Evolutionary conservation across 2,329 filamentous ascomycete genomes (phyloP).

Genomic region (Diaporthe vaccinii): DNA sequence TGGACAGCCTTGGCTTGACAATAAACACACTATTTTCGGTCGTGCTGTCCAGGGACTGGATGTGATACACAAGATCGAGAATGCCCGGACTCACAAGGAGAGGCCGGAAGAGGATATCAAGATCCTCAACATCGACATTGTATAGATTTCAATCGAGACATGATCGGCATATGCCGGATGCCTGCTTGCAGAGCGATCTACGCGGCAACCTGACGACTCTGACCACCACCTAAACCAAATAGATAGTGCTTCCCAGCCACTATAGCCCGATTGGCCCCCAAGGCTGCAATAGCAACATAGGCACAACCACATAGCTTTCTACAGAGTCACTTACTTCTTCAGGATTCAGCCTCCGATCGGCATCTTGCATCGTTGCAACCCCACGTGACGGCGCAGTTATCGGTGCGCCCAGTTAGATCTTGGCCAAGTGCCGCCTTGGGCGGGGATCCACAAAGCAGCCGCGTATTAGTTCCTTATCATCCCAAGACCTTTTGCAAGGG

Average conservation of each 20-base stretch:
- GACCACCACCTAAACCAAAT: background rate
- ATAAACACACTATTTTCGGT: slow-evolving; percentile 97
- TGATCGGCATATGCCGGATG: background rate
- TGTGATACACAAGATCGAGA: slow-evolving; percentile 96
- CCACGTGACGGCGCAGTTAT: slow-evolving; percentile 30
- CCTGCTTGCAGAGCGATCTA: background rate
- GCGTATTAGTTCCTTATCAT: slow-evolving; percentile 33
- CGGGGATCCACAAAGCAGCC: slow-evolving; percentile 30
- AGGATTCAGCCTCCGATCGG: slow-evolving; percentile 23
- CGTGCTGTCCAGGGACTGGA: slow-evolving; percentile 91
- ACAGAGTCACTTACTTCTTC: background rate
- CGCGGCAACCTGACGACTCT: background rate
- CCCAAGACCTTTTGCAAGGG: slow-evolving; percentile 29
- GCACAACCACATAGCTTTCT: background rate
- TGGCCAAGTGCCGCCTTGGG: slow-evolving; percentile 24
- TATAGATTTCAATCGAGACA: slow-evolving; percentile 50
- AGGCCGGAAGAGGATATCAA: slow-evolving; percentile 98
- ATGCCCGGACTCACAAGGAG: slow-evolving; percentile 86
- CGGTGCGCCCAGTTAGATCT: slow-evolving; percentile 24
- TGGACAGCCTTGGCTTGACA: slow-evolving; percentile 86
- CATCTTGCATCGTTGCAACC: slow-evolving; percentile 22
- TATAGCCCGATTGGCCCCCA: background rate
- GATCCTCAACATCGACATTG: slow-evolving; percentile 86
- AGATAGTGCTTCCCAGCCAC: background rate
- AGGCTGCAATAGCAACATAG: background rate